Evolutionary conservation across 148 eudicot species (phyloP), one percentile per base, ranked within the genome.

Genomic region (Camellia japonica): DNA sequence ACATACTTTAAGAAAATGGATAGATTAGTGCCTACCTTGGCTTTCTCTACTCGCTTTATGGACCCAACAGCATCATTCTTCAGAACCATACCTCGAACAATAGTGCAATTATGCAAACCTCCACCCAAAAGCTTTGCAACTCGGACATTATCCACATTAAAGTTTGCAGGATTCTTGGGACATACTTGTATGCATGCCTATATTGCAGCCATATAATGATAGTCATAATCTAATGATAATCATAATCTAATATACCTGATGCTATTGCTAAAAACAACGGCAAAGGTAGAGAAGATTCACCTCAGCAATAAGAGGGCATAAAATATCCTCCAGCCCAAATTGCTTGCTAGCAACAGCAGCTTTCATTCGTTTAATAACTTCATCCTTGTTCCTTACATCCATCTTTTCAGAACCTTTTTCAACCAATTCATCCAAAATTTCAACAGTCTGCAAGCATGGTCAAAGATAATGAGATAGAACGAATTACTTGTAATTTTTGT

Each of bases 131-230:
- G 91, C 83, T 95, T 95, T 56, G 91, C 93, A 84, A 95, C 96
- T 73, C 97, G 91, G 51, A 95, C 90, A 86, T 93, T 95, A 78
- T 95, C 98, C 65, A 95, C 98, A 82, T 93, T 95, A 82, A 93
- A 95, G 88, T 92, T 95, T 47, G 84, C 81, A 59, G 98, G 97
- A 81, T 95, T 93, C 87, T 91, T 90, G 69, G 97, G 98, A 77
- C 96, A 95, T 49, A 95, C 98, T 88, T 95, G 98, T 58, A 93
- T 95, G 88, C 98, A 93, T 2, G 96, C 98, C 98, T 95, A 80
- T 70, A 76, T 20, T 59, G 46, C 66, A 78, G 7, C 82, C 68
- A 52, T 4, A 77, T 19, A 56, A 58, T 30, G 58, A 55, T 52
- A 74, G 12, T 55, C 75, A 73, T n/a, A 54, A 63, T 77, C 7